Evolutionary conservation across 768 basidiomycete species (phyloP).

Genomic region (Multifurca ochricompacta): DNA sequence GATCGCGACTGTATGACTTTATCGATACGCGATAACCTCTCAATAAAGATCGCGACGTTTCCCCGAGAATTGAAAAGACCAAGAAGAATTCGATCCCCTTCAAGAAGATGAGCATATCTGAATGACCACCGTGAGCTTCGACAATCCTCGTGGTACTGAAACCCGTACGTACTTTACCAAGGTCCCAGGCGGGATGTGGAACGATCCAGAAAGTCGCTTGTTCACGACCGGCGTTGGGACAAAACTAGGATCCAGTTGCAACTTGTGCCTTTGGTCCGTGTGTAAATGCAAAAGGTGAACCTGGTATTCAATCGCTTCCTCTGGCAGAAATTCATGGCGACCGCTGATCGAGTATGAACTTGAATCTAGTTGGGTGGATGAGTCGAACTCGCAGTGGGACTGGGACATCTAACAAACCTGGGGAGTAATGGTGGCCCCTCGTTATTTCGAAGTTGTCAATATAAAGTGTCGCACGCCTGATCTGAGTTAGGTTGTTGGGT

Average conservation of each 20-base stretch:
- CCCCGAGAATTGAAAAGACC: background rate
- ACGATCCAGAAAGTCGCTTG: background rate
- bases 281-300: no score
- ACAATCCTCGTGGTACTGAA: slow-evolving; percentile 4
- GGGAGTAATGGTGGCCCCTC: background rate
- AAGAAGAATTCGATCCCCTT: no score
- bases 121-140: background rate
- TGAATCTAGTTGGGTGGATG: no score
- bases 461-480: no score
- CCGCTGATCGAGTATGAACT: background rate
- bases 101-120: no score
- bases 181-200: no score
- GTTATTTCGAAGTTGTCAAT: no score
- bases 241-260: slow-evolving; percentile 1
- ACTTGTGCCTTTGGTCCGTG: no score
- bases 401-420: background rate
- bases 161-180: background rate
- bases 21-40: background rate
- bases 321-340: background rate
- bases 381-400: background rate
- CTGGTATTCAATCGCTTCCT: background rate
- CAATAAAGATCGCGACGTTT: slow-evolving; percentile 2
- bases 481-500: no score
- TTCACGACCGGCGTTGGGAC: background rate
- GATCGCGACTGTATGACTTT: no score